Percentiles rank a stretch among this genome's conserved stretches.
These are phyloP conservation scores for Mycena chlorophos DNA, from an alignment of 768 basidiomycete species.

Conservation along the genomic window DNA sequence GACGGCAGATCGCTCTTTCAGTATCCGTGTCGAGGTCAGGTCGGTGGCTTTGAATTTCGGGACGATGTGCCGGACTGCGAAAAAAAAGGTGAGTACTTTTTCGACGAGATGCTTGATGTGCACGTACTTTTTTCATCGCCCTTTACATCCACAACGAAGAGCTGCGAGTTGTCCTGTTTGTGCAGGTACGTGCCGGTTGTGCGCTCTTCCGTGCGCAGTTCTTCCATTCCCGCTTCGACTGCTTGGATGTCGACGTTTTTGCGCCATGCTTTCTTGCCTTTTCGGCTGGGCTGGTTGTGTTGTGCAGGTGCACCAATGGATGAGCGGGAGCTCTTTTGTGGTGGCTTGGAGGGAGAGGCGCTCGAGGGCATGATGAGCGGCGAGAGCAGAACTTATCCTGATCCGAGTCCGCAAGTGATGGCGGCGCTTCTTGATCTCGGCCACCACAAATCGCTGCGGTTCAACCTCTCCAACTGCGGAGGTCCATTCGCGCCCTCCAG, in stretches of 20 bases:
- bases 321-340: slow-evolving; percentile 29
- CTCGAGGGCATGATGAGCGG: slow-evolving; percentile 10
- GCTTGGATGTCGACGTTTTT: slow-evolving; percentile 87
- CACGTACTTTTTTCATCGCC: slow-evolving; percentile 73
- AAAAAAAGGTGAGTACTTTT: not conserved
- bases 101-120: not conserved
- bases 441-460: no score
- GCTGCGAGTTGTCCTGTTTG: slow-evolving; percentile 65
- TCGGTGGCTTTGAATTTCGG: slow-evolving; percentile 54
- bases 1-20: slow-evolving; percentile 83
- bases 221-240: slow-evolving; percentile 76
- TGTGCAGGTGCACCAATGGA: slow-evolving; percentile 58
- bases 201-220: slow-evolving; percentile 77
- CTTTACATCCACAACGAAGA: slow-evolving; percentile 78
- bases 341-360: slow-evolving; percentile 12
- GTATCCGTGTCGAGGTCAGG: slow-evolving; percentile 74
- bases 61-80: slow-evolving; percentile 57
- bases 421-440: no score
- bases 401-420: no score
- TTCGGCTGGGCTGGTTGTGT: slow-evolving; percentile 70
- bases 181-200: slow-evolving; percentile 66
- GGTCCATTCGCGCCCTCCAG: no score
- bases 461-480: no score
- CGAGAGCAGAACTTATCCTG: no score
- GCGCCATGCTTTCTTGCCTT: slow-evolving; percentile 92